Evolutionary conservation across 176 grass and related monocot genomes (phyloP).

Genomic region (Carex pumila): DNA sequence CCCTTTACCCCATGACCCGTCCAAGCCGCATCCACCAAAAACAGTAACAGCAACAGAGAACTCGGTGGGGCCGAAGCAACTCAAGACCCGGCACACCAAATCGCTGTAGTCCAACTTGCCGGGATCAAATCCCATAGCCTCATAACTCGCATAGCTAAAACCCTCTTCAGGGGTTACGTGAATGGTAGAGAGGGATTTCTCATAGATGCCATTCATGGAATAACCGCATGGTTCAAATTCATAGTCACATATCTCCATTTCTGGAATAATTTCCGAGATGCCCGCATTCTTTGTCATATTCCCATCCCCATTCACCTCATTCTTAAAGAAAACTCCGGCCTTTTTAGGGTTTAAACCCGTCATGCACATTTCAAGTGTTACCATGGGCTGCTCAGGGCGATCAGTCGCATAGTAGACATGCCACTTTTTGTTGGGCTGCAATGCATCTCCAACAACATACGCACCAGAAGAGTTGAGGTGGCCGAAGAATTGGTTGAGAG

Average conservation of each 20-base stretch:
- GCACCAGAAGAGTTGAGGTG: slow-evolving; percentile 63
- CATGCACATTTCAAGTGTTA: slow-evolving; percentile 96
- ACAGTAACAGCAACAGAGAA: too few species aligned
- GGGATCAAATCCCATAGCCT: too few species aligned
- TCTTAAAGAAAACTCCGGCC: slow-evolving; percentile 56
- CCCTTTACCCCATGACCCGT: too few species aligned
- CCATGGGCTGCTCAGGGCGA: slow-evolving; percentile 59
- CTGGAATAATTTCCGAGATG: too few species aligned
- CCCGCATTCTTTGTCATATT: too few species aligned
- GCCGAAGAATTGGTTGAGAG: slow-evolving; percentile 69
- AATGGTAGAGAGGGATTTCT: slow-evolving; percentile 52
- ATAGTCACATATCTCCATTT: too few species aligned
- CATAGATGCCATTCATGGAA: slow-evolving; percentile 71
- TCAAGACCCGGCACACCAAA: too few species aligned
- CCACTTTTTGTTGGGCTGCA: slow-evolving; percentile 65
- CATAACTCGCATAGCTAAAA: slow-evolving; percentile 96
- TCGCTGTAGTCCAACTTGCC: too few species aligned
- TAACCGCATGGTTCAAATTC: slow-evolving; percentile 87
- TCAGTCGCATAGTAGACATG: slow-evolving; percentile 79
- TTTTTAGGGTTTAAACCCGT: slow-evolving; percentile 40
- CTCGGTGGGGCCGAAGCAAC: too few species aligned
- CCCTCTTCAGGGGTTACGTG: slow-evolving; percentile 83
- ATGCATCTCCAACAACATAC: slow-evolving; percentile 49
- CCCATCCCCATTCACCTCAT: too few species aligned
- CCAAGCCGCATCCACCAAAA: too few species aligned